Evolutionary conservation across 139 green algal genomes (phyloP), one percentile per base, ranked within the genome.

Genomic region (Haematococcus sp.): DNA sequence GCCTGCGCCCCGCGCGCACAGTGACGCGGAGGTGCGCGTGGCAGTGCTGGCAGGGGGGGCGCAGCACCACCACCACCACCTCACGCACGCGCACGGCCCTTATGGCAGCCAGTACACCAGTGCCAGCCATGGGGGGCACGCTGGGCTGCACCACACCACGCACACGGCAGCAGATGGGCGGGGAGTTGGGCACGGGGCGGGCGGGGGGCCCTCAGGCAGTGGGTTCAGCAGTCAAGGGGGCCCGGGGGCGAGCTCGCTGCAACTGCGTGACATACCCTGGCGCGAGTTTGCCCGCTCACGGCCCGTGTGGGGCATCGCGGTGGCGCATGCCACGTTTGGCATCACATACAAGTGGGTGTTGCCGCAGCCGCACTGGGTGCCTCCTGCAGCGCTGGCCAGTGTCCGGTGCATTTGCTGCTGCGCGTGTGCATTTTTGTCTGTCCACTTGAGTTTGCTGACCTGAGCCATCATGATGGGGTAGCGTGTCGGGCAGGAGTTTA

Each of bases 221-320:
- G n/a, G n/a, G 40, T 7, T 7, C 40, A 49, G 40, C 40, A 11
- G 40, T 7, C 7, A 11, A 19, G 40, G 7, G 11, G 40, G 40
- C 11, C 7, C 7, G 40, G 40, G 40, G 7, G 43, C 54, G 15
- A 46, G 67, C 7, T 49, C 60, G 4, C 25, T 58, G 3, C 27
- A 28, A 27, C 20, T 81, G 51, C 32, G 69, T 17, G 76, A 77
- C 1, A 28, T 82, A 19, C 76, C 76, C 0, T 82, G 76, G 76
- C 16, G 64, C 2, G 30, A 76, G 65, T 75, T 82, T 46, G 27
- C 67, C 2, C 34, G 20, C 5, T 73, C 55, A 40, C 55, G 43
- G 0, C 34, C 58, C 0, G 70, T 82, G 30, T 82, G 76, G 76
- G 71, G 70, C 0, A 70, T 82, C 17, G 61, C 61, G 4, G 17